Conservation (phyloP, 73 alveolate species). For the Paramecium caudatum region DNA sequence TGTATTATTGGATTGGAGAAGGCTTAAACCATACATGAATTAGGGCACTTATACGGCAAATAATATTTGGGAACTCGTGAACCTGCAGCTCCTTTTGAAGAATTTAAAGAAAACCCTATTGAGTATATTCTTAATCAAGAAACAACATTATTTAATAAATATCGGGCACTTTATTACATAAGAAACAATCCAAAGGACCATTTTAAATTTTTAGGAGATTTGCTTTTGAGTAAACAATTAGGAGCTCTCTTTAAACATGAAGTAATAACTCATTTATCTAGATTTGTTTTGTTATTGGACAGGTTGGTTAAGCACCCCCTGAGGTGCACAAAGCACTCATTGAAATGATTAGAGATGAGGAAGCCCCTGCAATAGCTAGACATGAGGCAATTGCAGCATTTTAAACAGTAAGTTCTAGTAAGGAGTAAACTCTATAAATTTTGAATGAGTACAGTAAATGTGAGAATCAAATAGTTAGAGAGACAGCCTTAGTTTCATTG, state of each 20-base stretch:
- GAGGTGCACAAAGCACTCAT: neutral
- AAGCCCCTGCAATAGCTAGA: constrained; percentile 31
- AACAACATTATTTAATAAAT: constrained; percentile 37
- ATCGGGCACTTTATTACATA: constrained; percentile 47
- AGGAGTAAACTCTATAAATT: neutral
- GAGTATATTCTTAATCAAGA: neutral
- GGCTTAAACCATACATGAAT: neutral
- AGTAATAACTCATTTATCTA: neutral
- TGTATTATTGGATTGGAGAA: constrained; percentile 20
- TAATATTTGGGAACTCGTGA: constrained; percentile 5
- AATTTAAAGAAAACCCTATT: neutral
- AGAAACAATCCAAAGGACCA: constrained; percentile 20
- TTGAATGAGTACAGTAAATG: neutral
- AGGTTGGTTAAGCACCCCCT: constrained; percentile 1
- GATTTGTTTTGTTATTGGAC: constrained; percentile 56
- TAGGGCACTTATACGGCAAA: constrained; percentile 15
- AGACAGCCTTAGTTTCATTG: neutral
- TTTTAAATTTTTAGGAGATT: neutral
- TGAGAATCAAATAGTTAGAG: neutral
- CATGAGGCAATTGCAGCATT: constrained; percentile 65
- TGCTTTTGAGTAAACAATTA: neutral
- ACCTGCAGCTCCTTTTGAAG: constrained; percentile 63
- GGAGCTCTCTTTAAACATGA: constrained; percentile 66
- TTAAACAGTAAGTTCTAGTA: constrained; percentile 11
- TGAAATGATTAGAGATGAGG: neutral